Conservation (phyloP, 106 monocot species). For the Acorus gramineus region DNA sequence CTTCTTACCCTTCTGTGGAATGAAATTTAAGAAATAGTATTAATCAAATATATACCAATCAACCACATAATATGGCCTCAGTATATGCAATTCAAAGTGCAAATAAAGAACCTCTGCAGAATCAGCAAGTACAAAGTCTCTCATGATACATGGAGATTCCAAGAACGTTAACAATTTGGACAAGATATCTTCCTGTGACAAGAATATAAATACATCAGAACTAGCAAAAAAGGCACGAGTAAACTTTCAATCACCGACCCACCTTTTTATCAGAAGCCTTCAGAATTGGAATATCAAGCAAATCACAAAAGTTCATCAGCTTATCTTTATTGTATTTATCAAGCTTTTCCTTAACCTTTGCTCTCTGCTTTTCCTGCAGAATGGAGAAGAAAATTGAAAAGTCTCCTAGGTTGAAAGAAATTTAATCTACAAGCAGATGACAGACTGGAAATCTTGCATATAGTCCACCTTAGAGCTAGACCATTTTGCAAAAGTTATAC, state of each 20-base stretch:
- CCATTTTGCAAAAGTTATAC: too few species aligned
- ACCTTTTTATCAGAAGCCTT: constrained; percentile 52
- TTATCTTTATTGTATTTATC: constrained; percentile 55
- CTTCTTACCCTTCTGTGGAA: constrained; percentile 38
- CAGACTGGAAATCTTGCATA: too few species aligned
- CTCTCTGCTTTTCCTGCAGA: constrained; percentile 43
- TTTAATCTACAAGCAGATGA: not conserved
- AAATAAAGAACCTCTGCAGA: constrained; percentile 19
- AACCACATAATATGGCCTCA: not conserved
- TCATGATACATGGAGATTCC: constrained; percentile 64
- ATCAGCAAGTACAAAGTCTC: constrained; percentile 78
- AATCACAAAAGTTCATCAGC: constrained; percentile 55
- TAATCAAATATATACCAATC: not conserved
- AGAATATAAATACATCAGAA: not conserved
- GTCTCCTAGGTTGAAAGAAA: not conserved
- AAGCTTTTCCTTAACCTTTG: constrained; percentile 55
- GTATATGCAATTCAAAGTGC: not conserved
- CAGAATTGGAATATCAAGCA: constrained; percentile 40
- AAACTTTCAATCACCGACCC: not conserved
- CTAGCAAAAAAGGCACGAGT: not conserved
- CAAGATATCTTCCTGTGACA: constrained; percentile 59
- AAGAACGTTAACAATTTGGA: constrained; percentile 67
- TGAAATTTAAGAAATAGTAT: not conserved
- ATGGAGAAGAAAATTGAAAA: too few species aligned
- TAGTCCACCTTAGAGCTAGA: too few species aligned